phyloP scores from a whole-genome alignment of 345 rosid species.

The Raphanus raphanistrum region DNA sequence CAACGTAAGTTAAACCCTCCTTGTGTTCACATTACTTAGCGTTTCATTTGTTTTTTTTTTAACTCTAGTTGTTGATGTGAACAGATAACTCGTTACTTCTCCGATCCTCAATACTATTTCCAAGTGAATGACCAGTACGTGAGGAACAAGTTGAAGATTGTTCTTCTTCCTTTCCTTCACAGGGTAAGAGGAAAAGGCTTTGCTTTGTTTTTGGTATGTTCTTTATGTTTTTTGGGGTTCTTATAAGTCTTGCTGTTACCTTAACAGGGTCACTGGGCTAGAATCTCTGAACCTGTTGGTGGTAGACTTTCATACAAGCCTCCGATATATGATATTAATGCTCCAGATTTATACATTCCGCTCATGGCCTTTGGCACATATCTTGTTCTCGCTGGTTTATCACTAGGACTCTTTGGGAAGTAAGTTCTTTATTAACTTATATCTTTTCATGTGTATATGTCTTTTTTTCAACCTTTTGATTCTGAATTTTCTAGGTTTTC shows the following conservation, averaged over 20 bases:
- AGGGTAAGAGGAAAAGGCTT: slow-evolving; percentile 53
- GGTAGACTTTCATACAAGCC: slow-evolving; percentile 98
- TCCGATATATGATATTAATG: slow-evolving; percentile 85
- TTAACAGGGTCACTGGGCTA: slow-evolving; percentile 87
- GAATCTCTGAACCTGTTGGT: slow-evolving; percentile 93
- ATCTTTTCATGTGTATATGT: neutral
- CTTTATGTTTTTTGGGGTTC: neutral
- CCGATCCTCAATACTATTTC: slow-evolving; percentile 95
- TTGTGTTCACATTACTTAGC: neutral
- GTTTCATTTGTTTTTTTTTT: neutral
- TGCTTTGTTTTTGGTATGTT: neutral
- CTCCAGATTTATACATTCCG: slow-evolving; percentile 92
- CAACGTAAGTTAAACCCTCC: slow-evolving; percentile 52
- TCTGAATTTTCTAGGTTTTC: slow-evolving; percentile 54
- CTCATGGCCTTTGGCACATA: slow-evolving; percentile 94
- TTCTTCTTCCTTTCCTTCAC: slow-evolving; percentile 86
- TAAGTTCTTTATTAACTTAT: slow-evolving; percentile 41
- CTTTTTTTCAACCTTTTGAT: neutral
- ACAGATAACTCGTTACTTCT: slow-evolving; percentile 87
- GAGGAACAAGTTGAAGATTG: slow-evolving; percentile 95
- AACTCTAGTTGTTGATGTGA: slow-evolving; percentile 9
- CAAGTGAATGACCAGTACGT: slow-evolving; percentile 98
- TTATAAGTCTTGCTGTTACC: neutral
- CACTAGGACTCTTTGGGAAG: slow-evolving; percentile 84
- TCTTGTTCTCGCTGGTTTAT: slow-evolving; percentile 83